Evolutionary conservation across 1,284 basidiomycete species (phyloP).

Genomic region (Naganishia sp.): DNA sequence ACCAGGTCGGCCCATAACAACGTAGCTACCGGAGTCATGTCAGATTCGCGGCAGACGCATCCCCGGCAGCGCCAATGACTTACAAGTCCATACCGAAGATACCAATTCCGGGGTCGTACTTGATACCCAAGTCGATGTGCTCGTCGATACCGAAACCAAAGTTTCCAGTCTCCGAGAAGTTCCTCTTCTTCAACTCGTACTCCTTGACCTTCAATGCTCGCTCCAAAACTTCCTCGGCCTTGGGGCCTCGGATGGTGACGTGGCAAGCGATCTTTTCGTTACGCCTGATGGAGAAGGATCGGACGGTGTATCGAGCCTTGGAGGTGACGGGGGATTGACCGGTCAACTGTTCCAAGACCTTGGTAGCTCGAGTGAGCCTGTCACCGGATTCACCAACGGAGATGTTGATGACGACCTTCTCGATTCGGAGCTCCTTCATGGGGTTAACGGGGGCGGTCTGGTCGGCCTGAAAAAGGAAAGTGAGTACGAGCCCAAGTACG

Average conservation of each 20-base stretch:
- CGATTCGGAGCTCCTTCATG: conserved; percentile 95
- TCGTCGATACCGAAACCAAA: conserved; percentile 98
- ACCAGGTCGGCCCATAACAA: conserved; percentile 96
- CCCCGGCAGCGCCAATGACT: conserved; percentile 18
- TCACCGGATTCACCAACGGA: conserved; percentile 99
- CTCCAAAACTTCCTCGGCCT: conserved; percentile 99
- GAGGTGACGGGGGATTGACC: conserved; percentile 99
- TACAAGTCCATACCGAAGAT: conserved; percentile 95
- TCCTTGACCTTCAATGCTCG: conserved; percentile 99
- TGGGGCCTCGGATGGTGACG: conserved; percentile 98
- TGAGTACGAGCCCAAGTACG: too few species aligned
- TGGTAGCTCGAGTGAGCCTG: conserved; percentile 97
- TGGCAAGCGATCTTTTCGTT: conserved; percentile 99
- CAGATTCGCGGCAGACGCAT: neutral
- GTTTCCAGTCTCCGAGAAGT: conserved; percentile 98
- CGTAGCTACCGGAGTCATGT: conserved; percentile 58
- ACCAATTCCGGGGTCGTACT: conserved; percentile 95
- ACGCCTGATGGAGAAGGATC: conserved; percentile 98
- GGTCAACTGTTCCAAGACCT: conserved; percentile 99
- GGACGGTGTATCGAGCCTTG: conserved; percentile 99
- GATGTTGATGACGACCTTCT: conserved; percentile 99
- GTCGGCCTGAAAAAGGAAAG: conserved; percentile 65
- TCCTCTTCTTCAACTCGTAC: conserved; percentile 87
- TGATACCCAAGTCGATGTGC: conserved; percentile 98
- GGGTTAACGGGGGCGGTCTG: conserved; percentile 85